Evolutionary conservation across 176 grass and related monocot genomes (phyloP).

Genomic region (Lolium perenne): DNA sequence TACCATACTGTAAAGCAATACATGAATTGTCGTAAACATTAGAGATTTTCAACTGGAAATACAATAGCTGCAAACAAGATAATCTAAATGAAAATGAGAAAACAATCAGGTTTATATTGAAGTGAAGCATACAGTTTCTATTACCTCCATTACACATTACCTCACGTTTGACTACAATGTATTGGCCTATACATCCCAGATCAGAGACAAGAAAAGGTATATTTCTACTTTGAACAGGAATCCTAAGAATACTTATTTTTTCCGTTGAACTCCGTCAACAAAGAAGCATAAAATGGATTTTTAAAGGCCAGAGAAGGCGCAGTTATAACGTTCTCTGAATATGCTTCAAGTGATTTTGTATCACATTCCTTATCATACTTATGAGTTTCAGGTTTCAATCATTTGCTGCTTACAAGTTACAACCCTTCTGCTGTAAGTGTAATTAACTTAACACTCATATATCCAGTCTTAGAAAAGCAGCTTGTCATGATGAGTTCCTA

Average conservation of each 20-base stretch:
- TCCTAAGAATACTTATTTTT: too few relatives aligned
- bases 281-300: slow-evolving; percentile 20
- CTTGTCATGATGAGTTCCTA: not conserved
- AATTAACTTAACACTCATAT: not conserved
- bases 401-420: not conserved
- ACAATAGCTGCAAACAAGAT: slow-evolving; percentile 10
- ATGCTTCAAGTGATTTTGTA: not conserved
- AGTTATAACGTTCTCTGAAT: not conserved
- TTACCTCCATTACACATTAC: not conserved
- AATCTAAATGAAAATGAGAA: not conserved
- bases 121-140: slow-evolving; percentile 28
- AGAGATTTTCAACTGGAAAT: not conserved
- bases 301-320: not conserved
- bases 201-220: too few relatives aligned
- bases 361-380: not conserved
- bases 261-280: not conserved
- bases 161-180: not conserved
- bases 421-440: not conserved
- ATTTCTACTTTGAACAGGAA: too few relatives aligned
- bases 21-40: not conserved
- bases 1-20: not conserved
- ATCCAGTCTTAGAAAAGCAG: not conserved
- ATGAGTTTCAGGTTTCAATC: slow-evolving; percentile 27
- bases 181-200: not conserved
- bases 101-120: not conserved